These are phyloP conservation scores for Gentiana macrophylla DNA, from an alignment of 257 asterid genomes.

Conservation along the genomic window DNA sequence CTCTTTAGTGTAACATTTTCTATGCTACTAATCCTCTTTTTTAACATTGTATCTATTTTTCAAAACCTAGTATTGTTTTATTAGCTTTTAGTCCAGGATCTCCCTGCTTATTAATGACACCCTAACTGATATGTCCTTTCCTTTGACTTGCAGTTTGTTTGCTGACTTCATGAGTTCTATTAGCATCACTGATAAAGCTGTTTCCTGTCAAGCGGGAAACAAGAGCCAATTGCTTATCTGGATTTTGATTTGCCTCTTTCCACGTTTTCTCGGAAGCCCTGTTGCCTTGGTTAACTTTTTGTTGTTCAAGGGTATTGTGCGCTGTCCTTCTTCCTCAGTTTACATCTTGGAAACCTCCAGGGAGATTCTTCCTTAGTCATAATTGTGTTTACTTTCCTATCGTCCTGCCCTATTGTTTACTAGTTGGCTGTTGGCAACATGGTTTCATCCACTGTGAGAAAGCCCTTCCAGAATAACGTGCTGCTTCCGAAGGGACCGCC, in stretches of 20 bases:
- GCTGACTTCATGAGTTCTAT: constrained; percentile 63
- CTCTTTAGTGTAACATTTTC: too few species aligned
- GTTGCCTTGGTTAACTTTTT: constrained; percentile 31
- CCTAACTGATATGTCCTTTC: constrained; percentile 6
- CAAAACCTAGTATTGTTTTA: too few species aligned
- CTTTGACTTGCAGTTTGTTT: constrained; percentile 22
- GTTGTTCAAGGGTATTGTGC: constrained; percentile 39
- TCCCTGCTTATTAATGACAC: neutral
- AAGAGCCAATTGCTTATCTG: constrained; percentile 30
- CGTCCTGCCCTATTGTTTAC: neutral
- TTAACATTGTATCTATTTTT: too few species aligned
- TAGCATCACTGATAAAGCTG: constrained; percentile 37
- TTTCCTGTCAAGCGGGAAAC: constrained; percentile 72
- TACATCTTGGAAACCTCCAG: constrained; percentile 15
- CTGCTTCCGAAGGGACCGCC: constrained; percentile 24
- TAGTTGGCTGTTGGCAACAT: constrained; percentile 22
- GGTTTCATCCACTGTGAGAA: constrained; percentile 42
- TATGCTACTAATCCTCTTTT: too few species aligned
- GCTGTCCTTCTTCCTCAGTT: constrained; percentile 30
- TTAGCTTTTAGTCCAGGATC: too few species aligned
- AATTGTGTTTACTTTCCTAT: constrained; percentile 8
- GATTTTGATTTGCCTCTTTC: constrained; percentile 40
- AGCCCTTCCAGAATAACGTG: constrained; percentile 23
- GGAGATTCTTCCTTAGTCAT: constrained; percentile 12
- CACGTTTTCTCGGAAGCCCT: constrained; percentile 33